A percentile compares a stretch with the other conserved stretches of the same genome.
Evolutionary conservation across 768 basidiomycete species (phyloP).

Genomic region (Boletus sp.): DNA sequence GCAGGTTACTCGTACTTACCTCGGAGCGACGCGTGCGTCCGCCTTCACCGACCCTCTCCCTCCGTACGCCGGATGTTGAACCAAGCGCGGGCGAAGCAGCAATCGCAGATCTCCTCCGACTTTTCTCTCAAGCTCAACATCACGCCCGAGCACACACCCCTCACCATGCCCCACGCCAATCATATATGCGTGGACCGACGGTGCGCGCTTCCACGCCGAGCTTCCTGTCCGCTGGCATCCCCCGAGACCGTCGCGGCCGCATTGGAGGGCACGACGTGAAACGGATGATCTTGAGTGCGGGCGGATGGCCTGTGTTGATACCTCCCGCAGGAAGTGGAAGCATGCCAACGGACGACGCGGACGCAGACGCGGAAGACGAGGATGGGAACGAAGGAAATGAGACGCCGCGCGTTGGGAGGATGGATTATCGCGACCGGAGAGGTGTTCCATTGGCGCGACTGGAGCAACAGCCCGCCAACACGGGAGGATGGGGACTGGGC

Average conservation of each 20-base stretch:
- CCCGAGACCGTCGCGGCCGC: conserved; percentile 76
- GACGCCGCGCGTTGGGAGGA: conserved; percentile 51
- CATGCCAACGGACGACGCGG: conserved; percentile 24
- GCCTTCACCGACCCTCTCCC: conserved; percentile 58
- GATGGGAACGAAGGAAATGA: conserved; percentile 53
- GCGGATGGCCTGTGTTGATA: conserved; percentile 19
- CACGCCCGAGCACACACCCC: conserved; percentile 26
- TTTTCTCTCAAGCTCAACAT: conserved; percentile 54
- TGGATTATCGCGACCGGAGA: conserved; percentile 30
- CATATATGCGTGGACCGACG: conserved; percentile 27
- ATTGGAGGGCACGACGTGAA: conserved; percentile 47
- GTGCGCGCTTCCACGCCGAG: conserved; percentile 45
- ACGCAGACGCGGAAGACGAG: conserved; percentile 32
- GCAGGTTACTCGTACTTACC: conserved; percentile 71
- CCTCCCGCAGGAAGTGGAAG: conserved; percentile 6
- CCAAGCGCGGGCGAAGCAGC: conserved; percentile 67
- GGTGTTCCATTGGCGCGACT: conserved; percentile 30
- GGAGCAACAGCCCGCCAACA: conserved; percentile 42
- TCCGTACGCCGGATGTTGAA: conserved; percentile 47
- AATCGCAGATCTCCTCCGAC: conserved; percentile 61
- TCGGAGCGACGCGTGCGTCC: conserved; percentile 62
- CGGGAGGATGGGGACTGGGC: conserved; percentile 78
- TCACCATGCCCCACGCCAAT: conserved; percentile 32
- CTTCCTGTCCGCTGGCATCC: conserved; percentile 70
- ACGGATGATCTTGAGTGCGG: conserved; percentile 30